Evolutionary conservation across 768 basidiomycete species (phyloP).

Genomic region (Serendipita vermifera): DNA sequence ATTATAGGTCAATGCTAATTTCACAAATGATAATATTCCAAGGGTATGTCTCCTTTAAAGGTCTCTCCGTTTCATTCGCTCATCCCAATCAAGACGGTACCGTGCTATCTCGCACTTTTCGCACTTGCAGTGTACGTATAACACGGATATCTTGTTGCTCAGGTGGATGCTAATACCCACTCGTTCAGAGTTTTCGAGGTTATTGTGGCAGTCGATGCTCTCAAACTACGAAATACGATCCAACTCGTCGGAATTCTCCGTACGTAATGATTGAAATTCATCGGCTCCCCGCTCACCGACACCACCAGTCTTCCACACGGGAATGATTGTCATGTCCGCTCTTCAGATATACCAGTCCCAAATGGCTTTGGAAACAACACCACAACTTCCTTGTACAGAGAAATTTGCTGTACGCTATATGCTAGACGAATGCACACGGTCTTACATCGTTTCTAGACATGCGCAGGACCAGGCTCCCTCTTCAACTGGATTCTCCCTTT

Average conservation of each 20-base stretch:
- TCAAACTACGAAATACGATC: constrained; percentile 63
- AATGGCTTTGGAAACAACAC: constrained; percentile 37
- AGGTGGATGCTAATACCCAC: constrained; percentile 9
- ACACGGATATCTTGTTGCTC: background rate
- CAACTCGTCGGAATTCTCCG: constrained; percentile 33
- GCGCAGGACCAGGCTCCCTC: constrained; percentile 39
- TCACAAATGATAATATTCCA: background rate
- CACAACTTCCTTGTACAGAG: constrained; percentile 12
- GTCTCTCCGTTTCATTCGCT: constrained; percentile 31
- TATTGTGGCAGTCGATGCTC: constrained; percentile 71
- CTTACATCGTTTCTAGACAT: constrained; percentile 26
- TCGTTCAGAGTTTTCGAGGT: constrained; percentile 57
- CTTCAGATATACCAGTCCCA: constrained; percentile 69
- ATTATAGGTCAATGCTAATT: background rate
- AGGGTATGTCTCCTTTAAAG: constrained; percentile 23
- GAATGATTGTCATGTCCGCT: constrained; percentile 57
- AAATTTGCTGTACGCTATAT: constrained; percentile 24
- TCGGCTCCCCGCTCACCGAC: constrained; percentile 5
- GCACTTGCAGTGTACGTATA: constrained; percentile 62
- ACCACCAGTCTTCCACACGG: constrained; percentile 53
- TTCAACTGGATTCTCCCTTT: constrained; percentile 49
- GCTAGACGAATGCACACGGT: constrained; percentile 19
- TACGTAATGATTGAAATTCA: constrained; percentile 5
- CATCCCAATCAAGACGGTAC: constrained; percentile 62
- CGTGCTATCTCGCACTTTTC: constrained; percentile 77